These are phyloP conservation scores for Poa pratensis DNA, from an alignment of 176 grass and related monocot species.

Conservation along the genomic window DNA sequence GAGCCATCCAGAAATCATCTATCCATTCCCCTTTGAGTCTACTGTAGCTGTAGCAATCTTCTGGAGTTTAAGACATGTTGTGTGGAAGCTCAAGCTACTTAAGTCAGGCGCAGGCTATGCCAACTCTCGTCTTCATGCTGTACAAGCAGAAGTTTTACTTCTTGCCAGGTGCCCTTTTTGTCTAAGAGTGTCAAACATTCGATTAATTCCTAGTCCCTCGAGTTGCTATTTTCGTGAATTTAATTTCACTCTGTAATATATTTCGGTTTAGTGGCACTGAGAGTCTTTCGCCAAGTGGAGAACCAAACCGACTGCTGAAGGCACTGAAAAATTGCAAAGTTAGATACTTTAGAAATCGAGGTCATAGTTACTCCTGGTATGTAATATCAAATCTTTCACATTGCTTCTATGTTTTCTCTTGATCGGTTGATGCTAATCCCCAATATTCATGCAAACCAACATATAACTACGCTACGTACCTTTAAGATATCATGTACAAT, in stretches of 20 bases:
- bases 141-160: conserved; percentile 80
- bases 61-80: too few species aligned
- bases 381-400: background rate
- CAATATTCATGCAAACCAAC: background rate
- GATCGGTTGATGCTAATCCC: background rate
- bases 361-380: conserved; percentile 80
- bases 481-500: too few species aligned
- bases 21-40: too few species aligned
- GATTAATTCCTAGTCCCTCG: background rate
- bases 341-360: conserved; percentile 84
- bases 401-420: background rate
- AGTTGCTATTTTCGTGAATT: background rate
- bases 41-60: too few species aligned
- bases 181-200: background rate
- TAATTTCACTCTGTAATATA: conserved; percentile 18
- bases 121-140: conserved; percentile 82
- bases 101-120: conserved; percentile 76
- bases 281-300: conserved; percentile 71
- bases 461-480: background rate
- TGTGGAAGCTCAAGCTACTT: conserved; percentile 91
- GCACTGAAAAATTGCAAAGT: conserved; percentile 70
- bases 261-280: conserved; percentile 65
- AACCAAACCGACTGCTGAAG: conserved; percentile 67
- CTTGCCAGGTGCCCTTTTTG: conserved; percentile 60
- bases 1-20: too few species aligned